phyloP scores from a whole-genome alignment of 2,329 filamentous ascomycete genomes.

The Claviceps sp. region DNA sequence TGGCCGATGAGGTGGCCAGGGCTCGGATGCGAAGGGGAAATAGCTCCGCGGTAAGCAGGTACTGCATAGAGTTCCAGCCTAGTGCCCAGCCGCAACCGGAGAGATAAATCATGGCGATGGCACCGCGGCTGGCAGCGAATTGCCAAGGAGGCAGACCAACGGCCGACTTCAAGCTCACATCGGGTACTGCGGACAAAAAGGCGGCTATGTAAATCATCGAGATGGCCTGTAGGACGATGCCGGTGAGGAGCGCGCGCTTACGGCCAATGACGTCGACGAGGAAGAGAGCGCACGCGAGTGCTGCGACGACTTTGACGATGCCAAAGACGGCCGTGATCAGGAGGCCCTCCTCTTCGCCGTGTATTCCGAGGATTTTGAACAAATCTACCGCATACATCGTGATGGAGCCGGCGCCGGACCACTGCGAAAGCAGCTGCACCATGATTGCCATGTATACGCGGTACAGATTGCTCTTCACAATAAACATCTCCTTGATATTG shows the following conservation, averaged over 20 bases:
- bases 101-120: conserved; percentile 61
- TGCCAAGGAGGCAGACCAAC: conserved; percentile 34
- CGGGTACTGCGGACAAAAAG: conserved; percentile 50
- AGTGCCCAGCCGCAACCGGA: conserved; percentile 57
- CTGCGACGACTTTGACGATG: conserved; percentile 55
- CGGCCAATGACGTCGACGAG: conserved; percentile 68
- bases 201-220: conserved; percentile 49
- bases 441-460: conserved; percentile 54
- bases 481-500: conserved; percentile 54
- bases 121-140: conserved; percentile 46
- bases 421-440: conserved; percentile 61
- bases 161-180: conserved; percentile 34
- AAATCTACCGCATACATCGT: conserved; percentile 65
- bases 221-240: conserved; percentile 46
- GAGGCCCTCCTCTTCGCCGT: conserved; percentile 52
- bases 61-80: conserved; percentile 67
- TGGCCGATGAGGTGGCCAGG: conserved; percentile 55
- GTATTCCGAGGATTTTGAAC: conserved; percentile 58
- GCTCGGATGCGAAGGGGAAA: conserved; percentile 64
- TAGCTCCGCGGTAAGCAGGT: conserved; percentile 63
- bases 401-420: conserved; percentile 60
- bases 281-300: conserved; percentile 60
- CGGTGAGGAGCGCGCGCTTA: conserved; percentile 49
- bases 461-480: conserved; percentile 57
- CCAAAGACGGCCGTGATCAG: conserved; percentile 66